A percentile compares a stretch with the other conserved stretches of the same genome.
phyloP scores from a whole-genome alignment of 176 grass and related monocot species.

The Bothriochloa decipiens region DNA sequence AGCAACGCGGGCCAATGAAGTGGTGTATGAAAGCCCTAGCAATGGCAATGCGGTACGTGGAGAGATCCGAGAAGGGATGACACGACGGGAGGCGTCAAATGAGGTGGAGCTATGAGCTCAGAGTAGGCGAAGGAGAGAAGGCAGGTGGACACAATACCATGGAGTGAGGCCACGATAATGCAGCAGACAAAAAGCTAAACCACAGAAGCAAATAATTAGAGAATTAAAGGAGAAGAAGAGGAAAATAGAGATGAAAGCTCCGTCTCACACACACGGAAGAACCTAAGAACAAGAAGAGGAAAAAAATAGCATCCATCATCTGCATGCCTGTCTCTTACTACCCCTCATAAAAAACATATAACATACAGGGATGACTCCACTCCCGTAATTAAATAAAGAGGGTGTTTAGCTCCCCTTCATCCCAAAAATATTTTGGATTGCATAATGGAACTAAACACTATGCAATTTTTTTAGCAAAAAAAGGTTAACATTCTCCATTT shows the following conservation, averaged over 20 bases:
- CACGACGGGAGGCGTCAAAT: accelerated
- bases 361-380: not conserved
- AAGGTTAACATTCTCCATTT: no score
- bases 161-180: not conserved
- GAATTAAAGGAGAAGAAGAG: no score
- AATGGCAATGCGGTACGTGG: no score
- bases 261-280: not conserved
- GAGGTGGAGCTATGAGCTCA: not conserved
- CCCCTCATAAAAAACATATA: not conserved
- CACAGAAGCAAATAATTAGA: not conserved
- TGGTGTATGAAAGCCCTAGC: not conserved
- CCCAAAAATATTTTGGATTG: no score
- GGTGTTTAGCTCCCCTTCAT: no score
- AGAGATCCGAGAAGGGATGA: no score
- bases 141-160: not conserved
- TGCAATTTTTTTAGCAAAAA: no score
- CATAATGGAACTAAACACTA: no score
- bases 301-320: not conserved
- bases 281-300: not conserved
- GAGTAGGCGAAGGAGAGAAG: not conserved
- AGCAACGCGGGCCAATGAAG: not conserved
- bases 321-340: not conserved
- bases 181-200: not conserved
- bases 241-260: not conserved
- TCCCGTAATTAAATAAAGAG: not conserved